phyloP scores from a whole-genome alignment of 768 basidiomycete genomes.

The Mycena amicta region DNA sequence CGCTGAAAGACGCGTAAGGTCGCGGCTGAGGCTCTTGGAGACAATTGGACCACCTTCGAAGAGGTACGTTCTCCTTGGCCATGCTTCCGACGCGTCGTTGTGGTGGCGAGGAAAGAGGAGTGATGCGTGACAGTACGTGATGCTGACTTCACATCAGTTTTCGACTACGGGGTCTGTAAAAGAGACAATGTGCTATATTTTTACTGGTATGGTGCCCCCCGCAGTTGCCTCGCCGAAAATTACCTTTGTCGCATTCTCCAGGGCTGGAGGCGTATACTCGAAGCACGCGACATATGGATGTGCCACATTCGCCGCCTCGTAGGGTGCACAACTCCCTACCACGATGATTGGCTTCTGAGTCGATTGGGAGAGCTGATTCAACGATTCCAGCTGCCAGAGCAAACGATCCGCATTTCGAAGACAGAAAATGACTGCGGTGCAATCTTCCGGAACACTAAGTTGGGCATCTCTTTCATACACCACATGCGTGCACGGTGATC shows the following conservation, averaged over 20 bases:
- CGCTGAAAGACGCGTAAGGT: slow-evolving; percentile 25
- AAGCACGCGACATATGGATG: slow-evolving; percentile 52
- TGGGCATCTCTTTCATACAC: slow-evolving; percentile 41
- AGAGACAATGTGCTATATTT: too few relatives aligned
- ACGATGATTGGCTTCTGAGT: slow-evolving; percentile 42
- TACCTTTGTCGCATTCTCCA: slow-evolving; percentile 46
- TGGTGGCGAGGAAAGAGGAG: neutral
- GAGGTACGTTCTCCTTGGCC: neutral
- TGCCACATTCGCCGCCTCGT: slow-evolving; percentile 48
- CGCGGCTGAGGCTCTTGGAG: neutral
- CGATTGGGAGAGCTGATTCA: slow-evolving; percentile 33
- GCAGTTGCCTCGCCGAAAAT: slow-evolving; percentile 41
- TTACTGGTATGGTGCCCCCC: slow-evolving; percentile 12
- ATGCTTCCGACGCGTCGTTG: neutral
- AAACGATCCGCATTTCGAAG: slow-evolving; percentile 58
- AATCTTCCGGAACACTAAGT: slow-evolving; percentile 16
- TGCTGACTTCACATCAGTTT: neutral
- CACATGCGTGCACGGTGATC: slow-evolving; percentile 42
- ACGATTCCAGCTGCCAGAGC: slow-evolving; percentile 52
- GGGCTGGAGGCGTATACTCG: slow-evolving; percentile 57
- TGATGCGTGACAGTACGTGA: neutral
- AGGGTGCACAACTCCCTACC: slow-evolving; percentile 67
- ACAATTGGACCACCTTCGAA: neutral
- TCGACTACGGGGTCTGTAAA: too few relatives aligned
- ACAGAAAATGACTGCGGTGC: slow-evolving; percentile 49